Evolutionary conservation across 805 yeast species (phyloP), one percentile per base, ranked within the genome.

Genomic region (Ogataea salicorniae): DNA sequence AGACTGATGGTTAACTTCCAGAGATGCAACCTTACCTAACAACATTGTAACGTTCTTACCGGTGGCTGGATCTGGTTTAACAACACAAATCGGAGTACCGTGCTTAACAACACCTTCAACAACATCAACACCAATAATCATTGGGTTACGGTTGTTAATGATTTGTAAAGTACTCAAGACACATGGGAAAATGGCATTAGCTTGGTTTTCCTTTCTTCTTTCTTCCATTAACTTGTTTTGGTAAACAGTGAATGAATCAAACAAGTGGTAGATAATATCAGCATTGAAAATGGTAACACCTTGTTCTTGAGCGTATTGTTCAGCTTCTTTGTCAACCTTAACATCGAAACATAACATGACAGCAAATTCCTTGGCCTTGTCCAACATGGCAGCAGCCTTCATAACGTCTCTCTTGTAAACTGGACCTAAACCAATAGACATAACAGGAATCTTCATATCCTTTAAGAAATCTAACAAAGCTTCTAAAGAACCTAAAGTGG

Each of bases 281-380:
- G 99, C 99, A 62, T 86, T 87, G 81, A 94, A 94, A 55, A 94
- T 84, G 68, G 81, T 87, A 64, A 94, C 79, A 52, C 91, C 87
- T 62, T 92, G 92, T 67, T 94, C 97, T 52, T 80, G 85, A 42
- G 99, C 99, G 58, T 91, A 94, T 62, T 89, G 97, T 70, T 94
- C 97, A 44, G 99, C 99, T 69, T 94, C 99, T 69, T 87, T 92
- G 69, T 94, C 99, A 48, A 94, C 75, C 71, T 86, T 89, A 47
- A 94, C 99, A 76, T 94, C 99, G 71, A 94, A 94, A 79, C 98
- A 92, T 55, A 94, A 75, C 99, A 94, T 92, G n/a, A 92, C 86
- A 2, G 99, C 99, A 58, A 68, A 84, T 67, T 92, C 97, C 47
- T 91, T 92, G 22, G 96, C 97, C 69, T 85, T 90, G 54, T 94